phyloP scores from a whole-genome alignment of 176 grass and related monocot species.

The Tuctoria greenei region DNA sequence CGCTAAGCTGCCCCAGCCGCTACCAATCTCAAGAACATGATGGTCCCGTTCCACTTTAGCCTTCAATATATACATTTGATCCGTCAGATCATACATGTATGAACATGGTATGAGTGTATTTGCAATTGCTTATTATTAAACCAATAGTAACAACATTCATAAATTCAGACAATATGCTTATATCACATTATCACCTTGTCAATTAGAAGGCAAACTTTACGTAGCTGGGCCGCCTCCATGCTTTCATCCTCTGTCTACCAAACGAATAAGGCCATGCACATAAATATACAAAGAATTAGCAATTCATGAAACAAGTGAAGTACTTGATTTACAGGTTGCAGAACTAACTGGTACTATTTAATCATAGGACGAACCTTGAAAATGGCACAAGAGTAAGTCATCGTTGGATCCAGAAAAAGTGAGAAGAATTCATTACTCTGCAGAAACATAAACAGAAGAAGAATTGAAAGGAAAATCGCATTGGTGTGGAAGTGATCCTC shows the following conservation, averaged over 20 bases:
- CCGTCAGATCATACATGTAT: not conserved
- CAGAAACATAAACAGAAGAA: not conserved
- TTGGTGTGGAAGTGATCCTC: not conserved
- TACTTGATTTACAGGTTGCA: not conserved
- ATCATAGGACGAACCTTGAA: slow-evolving; percentile 53
- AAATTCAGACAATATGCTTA: not conserved
- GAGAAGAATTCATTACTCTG: slow-evolving; percentile 86
- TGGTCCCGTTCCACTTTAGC: slow-evolving; percentile 71
- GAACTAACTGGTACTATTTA: not conserved
- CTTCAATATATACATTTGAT: slow-evolving; percentile 29
- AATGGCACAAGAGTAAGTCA: slow-evolving; percentile 81
- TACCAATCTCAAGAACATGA: slow-evolving; percentile 89
- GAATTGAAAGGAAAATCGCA: not conserved
- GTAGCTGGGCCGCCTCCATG: slow-evolving; percentile 69
- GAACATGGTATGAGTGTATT: not conserved
- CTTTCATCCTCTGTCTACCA: slow-evolving; percentile 69
- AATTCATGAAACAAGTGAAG: not conserved
- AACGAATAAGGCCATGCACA: slow-evolving; percentile 18
- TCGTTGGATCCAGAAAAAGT: slow-evolving; percentile 78
- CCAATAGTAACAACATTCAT: not conserved
- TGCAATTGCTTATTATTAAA: not conserved
- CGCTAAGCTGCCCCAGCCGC: slow-evolving; percentile 80
- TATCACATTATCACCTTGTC: slow-evolving; percentile 57
- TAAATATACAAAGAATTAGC: not conserved
- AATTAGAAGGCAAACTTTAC: slow-evolving; percentile 73